A percentile compares a stretch with the other conserved stretches of the same genome.
These are phyloP conservation scores for Xylariales sp. DNA, from an alignment of 2,329 filamentous ascomycete genomes.

Conservation along the genomic window DNA sequence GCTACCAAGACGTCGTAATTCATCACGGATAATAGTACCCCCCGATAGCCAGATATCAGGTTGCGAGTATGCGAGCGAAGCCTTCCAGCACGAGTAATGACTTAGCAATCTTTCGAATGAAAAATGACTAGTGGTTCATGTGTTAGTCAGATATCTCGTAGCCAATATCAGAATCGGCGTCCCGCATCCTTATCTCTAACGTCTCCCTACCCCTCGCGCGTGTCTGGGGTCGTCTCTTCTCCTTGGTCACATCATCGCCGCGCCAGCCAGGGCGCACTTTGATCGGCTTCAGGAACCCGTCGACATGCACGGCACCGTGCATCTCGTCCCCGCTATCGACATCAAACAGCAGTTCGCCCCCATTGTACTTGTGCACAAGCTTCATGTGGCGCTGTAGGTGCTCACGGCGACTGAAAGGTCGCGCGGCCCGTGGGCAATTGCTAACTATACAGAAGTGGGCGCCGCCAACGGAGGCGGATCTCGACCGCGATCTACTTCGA, in stretches of 20 bases:
- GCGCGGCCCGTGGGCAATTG: slow-evolving; percentile 51
- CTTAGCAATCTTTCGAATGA: not conserved
- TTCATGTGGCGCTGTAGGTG: slow-evolving; percentile 59
- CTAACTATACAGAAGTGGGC: slow-evolving; percentile 52
- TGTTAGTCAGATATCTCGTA: not conserved
- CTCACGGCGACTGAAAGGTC: slow-evolving; percentile 53
- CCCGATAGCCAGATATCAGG: too few relatives aligned
- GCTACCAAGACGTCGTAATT: slow-evolving; percentile 39
- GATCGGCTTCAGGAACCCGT: slow-evolving; percentile 73
- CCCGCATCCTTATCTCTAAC: slow-evolving; percentile 30
- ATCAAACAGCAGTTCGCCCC: slow-evolving; percentile 48
- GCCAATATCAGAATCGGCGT: slow-evolving; percentile 21
- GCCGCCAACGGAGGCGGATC: slow-evolving; percentile 38
- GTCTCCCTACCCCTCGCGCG: not conserved
- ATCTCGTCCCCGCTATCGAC: slow-evolving; percentile 64
- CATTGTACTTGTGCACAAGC: slow-evolving; percentile 47
- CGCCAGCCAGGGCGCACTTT: slow-evolving; percentile 61
- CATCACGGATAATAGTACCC: not conserved
- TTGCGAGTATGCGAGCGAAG: not conserved
- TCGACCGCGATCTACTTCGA: slow-evolving; percentile 40
- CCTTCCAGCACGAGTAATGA: not conserved
- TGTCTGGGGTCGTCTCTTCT: slow-evolving; percentile 16
- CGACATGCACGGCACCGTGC: slow-evolving; percentile 72
- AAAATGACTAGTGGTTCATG: not conserved
- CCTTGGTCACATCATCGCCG: slow-evolving; percentile 49